Conservation (phyloP, 495 filamentous ascomycete species). For the Aspergillus leporis region DNA sequence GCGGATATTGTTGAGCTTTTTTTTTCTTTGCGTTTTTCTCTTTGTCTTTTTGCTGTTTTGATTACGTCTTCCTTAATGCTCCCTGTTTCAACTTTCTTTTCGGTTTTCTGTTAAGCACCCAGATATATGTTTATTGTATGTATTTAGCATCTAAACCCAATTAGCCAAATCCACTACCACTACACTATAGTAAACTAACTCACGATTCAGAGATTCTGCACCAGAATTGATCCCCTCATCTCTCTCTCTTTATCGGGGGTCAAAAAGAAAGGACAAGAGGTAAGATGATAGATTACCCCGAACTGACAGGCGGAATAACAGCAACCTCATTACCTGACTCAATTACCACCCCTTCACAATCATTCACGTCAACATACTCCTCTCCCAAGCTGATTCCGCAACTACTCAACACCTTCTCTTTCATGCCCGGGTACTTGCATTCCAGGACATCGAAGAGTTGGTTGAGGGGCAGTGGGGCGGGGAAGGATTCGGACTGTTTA, state of each 20-base stretch:
- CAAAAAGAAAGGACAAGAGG: conserved; percentile 4
- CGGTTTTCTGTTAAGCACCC: no score
- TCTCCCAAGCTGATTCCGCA: conserved; percentile 86
- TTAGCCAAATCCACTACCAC: no score
- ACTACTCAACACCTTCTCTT: conserved; percentile 65
- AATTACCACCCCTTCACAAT: conserved; percentile 46
- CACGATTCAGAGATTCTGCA: no score
- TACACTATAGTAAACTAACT: no score
- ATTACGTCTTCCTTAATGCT: conserved; percentile 14
- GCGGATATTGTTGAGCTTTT: neutral
- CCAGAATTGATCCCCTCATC: no score
- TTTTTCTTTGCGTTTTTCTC: neutral
- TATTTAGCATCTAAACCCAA: neutral
- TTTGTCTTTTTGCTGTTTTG: neutral
- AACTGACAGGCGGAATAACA: conserved; percentile 95
- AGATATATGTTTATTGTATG: no score
- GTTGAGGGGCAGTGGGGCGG: conserved; percentile 68
- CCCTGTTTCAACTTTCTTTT: neutral
- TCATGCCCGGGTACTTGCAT: conserved; percentile 76
- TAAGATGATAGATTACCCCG: conserved; percentile 30
- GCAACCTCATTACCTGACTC: conserved; percentile 85
- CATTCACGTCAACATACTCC: conserved; percentile 76
- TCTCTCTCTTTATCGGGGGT: neutral
- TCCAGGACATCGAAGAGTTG: conserved; percentile 75
- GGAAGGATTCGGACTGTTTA: conserved; percentile 67